phyloP scores from a whole-genome alignment of 441 rosid species.

The Euphorbia schlechtendalii region DNA sequence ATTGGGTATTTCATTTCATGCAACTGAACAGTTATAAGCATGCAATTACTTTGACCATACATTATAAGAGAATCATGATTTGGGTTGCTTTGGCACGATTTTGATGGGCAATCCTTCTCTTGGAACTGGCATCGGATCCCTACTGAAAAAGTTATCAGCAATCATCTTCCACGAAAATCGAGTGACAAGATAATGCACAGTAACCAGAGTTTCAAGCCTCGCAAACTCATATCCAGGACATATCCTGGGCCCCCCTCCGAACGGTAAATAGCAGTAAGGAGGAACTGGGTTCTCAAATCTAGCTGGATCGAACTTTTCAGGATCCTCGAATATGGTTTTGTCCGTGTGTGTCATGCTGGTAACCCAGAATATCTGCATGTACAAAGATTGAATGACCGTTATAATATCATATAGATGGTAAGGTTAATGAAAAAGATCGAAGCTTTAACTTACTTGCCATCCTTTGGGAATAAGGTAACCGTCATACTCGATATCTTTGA shows the following conservation, averaged over 20 bases:
- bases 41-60: not conserved
- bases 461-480: constrained; percentile 46
- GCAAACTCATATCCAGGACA: constrained; percentile 56
- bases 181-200: constrained; percentile 34
- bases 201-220: constrained; percentile 36
- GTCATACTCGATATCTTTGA: constrained; percentile 30
- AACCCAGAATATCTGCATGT: constrained; percentile 40
- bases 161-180: constrained; percentile 30
- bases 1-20: not conserved
- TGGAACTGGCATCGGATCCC: constrained; percentile 42
- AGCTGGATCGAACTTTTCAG: constrained; percentile 36
- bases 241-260: constrained; percentile 45
- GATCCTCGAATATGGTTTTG: constrained; percentile 34
- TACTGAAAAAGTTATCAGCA: constrained; percentile 26
- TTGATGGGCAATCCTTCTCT: constrained; percentile 33
- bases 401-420: not conserved
- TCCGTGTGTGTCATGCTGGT: constrained; percentile 41
- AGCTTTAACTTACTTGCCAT: constrained; percentile 39
- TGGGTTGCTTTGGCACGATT: constrained; percentile 20
- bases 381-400: not conserved
- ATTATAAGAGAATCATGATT: not conserved
- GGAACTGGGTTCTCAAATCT: constrained; percentile 47
- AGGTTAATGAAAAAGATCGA: not conserved
- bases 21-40: not conserved
- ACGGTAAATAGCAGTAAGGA: constrained; percentile 40